These are phyloP conservation scores for Paramyrothecium roridum DNA, from an alignment of 2,329 filamentous ascomycete species.

Conservation along the genomic window DNA sequence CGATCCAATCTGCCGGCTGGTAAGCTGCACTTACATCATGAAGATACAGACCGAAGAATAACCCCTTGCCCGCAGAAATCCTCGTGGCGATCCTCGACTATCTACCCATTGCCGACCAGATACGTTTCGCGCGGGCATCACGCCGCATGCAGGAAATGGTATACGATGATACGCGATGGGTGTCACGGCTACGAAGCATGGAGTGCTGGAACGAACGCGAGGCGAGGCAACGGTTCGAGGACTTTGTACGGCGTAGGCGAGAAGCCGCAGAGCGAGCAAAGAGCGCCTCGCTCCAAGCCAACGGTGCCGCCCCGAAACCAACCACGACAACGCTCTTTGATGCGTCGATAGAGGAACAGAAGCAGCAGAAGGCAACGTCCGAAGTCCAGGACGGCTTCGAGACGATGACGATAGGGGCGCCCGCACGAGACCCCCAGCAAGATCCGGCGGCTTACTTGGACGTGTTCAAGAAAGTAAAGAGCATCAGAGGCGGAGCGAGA, in stretches of 20 bases:
- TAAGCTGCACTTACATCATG: slow-evolving; percentile 28
- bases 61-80: slow-evolving; percentile 59
- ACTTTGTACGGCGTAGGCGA: slow-evolving; percentile 58
- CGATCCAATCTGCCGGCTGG: slow-evolving; percentile 81
- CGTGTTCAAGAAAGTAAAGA: slow-evolving; percentile 68
- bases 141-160: slow-evolving; percentile 95
- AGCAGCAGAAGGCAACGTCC: slow-evolving; percentile 36
- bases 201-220: slow-evolving; percentile 89
- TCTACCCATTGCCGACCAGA: slow-evolving; percentile 78
- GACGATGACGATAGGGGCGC: slow-evolving; percentile 59
- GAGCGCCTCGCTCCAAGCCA: slow-evolving; percentile 11
- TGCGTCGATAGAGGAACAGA: slow-evolving; percentile 64
- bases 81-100: slow-evolving; percentile 86
- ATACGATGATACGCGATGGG: slow-evolving; percentile 96
- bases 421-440: slow-evolving; percentile 41
- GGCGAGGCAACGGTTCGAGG: slow-evolving; percentile 77
- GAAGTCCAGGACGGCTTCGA: slow-evolving; percentile 69
- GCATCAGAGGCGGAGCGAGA: slow-evolving; percentile 78
- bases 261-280: slow-evolving; percentile 43
- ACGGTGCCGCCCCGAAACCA: slow-evolving; percentile 10
- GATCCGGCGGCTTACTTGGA: slow-evolving; percentile 65
- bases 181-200: slow-evolving; percentile 80
- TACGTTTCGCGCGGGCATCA: slow-evolving; percentile 81
- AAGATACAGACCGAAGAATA: neutral
- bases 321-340: slow-evolving; percentile 65